These are phyloP conservation scores for Zasmidium angulare DNA, from an alignment of 2,329 filamentous ascomycete species.

Conservation along the genomic window DNA sequence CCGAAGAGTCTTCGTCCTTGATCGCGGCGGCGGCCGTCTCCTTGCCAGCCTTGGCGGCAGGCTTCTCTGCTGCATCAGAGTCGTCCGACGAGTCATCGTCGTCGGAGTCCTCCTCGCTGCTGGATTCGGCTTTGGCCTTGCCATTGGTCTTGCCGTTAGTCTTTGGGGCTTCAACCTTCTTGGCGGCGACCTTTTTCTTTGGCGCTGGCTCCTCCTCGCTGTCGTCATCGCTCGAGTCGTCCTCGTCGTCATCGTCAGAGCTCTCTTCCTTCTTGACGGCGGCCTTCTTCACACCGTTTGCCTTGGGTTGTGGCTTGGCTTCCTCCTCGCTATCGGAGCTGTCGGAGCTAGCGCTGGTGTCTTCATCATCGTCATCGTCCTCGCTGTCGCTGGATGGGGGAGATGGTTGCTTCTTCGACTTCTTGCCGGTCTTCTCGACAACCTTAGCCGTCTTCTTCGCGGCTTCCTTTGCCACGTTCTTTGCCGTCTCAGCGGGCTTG, in stretches of 20 bases:
- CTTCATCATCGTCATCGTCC: slow-evolving; percentile 33
- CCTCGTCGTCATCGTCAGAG: slow-evolving; percentile 18
- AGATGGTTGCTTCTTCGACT: slow-evolving; percentile 49
- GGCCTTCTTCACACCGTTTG: slow-evolving; percentile 25
- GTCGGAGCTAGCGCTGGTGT: slow-evolving; percentile 38
- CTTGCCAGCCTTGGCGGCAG: slow-evolving; percentile 30
- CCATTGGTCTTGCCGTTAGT: slow-evolving; percentile 34
- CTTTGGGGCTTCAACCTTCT: slow-evolving; percentile 21
- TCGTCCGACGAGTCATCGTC: slow-evolving; percentile 24
- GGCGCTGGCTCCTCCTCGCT: slow-evolving; percentile 29
- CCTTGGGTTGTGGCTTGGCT: slow-evolving; percentile 24
- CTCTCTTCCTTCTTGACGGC: slow-evolving; percentile 22
- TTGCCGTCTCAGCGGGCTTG: slow-evolving; percentile 65
- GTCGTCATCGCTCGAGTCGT: slow-evolving; percentile 28
- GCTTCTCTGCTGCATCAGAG: slow-evolving; percentile 26
- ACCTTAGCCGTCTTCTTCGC: slow-evolving; percentile 50
- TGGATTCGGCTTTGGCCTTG: slow-evolving; percentile 27
- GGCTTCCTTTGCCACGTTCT: slow-evolving; percentile 56
- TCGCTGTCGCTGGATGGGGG: slow-evolving; percentile 42
- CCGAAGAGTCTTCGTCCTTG: slow-evolving; percentile 20
- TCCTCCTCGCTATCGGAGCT: slow-evolving; percentile 39
- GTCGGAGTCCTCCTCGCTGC: slow-evolving; percentile 16
- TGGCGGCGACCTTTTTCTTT: slow-evolving; percentile 18
- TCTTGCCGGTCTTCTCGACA: slow-evolving; percentile 44
- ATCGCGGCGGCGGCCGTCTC: neutral